phyloP scores from a whole-genome alignment of 176 grass and related monocot species.

The Poa annua region DNA sequence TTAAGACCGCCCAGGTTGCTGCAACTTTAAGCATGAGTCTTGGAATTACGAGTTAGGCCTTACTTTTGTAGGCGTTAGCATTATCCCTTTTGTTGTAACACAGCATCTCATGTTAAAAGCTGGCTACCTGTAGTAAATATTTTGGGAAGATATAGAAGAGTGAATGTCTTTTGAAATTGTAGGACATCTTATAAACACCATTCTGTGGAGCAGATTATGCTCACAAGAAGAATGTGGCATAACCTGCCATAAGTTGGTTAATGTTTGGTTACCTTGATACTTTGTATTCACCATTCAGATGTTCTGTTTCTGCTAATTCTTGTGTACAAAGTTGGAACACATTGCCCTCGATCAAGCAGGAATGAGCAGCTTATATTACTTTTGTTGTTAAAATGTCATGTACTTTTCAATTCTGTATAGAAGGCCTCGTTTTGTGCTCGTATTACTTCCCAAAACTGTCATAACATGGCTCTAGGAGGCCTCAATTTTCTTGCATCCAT shows the following conservation, averaged over 20 bases:
- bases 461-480: not conserved
- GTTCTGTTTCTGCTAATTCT: not conserved
- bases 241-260: not conserved
- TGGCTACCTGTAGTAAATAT: no score
- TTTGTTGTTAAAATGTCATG: not conserved
- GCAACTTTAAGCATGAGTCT: not conserved
- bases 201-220: not conserved
- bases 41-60: not conserved
- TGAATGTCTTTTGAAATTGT: not conserved
- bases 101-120: not conserved
- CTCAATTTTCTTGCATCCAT: not conserved
- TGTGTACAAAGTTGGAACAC: not conserved
- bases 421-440: not conserved
- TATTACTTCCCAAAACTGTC: not conserved
- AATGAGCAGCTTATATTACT: not conserved
- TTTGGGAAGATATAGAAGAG: not conserved
- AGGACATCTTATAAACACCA: not conserved
- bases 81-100: not conserved
- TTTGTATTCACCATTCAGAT: not conserved
- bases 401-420: not conserved
- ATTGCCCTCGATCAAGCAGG: not conserved
- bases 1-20: not conserved
- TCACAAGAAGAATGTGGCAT: not conserved
- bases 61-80: not conserved
- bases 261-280: not conserved